Evolutionary conservation across 352 stramenopile species (phyloP).

Genomic region (Phytophthora megakarya): DNA sequence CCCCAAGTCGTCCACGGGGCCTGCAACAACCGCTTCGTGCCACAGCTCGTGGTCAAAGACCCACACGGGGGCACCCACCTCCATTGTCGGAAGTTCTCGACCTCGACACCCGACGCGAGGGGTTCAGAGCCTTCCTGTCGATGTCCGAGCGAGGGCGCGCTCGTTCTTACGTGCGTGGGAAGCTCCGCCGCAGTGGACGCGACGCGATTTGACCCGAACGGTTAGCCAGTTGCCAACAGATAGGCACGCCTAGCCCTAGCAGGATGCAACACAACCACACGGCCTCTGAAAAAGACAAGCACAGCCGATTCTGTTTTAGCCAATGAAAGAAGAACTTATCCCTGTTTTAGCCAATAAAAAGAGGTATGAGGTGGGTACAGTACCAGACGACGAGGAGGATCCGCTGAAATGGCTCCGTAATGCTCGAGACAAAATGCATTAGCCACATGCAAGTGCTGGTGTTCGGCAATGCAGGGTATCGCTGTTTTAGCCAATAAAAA

Average conservation of each 20-base stretch:
- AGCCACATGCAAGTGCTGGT: no score
- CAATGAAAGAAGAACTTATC: constrained; percentile 6
- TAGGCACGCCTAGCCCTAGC: constrained; percentile 30
- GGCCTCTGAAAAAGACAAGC: neutral
- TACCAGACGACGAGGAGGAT: constrained; percentile 24
- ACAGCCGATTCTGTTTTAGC: neutral
- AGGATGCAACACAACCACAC: constrained; percentile 32
- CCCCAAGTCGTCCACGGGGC: constrained; percentile 44
- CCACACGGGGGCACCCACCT: constrained; percentile 77
- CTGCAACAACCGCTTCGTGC: constrained; percentile 70
- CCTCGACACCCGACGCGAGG: constrained; percentile 22
- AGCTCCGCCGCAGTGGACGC: constrained; percentile 18
- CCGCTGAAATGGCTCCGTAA: constrained; percentile 20
- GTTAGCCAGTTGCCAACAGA: constrained; percentile 31
- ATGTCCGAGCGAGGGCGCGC: constrained; percentile 17
- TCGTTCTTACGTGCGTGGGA: constrained; percentile 15
- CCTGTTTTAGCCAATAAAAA: no score
- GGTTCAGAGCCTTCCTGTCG: constrained; percentile 20
- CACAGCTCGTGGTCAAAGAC: constrained; percentile 74
- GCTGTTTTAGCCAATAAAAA: no score
- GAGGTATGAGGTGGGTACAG: neutral
- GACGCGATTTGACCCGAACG: constrained; percentile 26
- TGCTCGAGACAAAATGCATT: constrained; percentile 14
- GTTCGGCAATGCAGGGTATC: constrained; percentile 19
- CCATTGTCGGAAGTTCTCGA: constrained; percentile 43